phyloP scores from a whole-genome alignment of 495 filamentous ascomycete genomes.

The Penicillium antarcticum region DNA sequence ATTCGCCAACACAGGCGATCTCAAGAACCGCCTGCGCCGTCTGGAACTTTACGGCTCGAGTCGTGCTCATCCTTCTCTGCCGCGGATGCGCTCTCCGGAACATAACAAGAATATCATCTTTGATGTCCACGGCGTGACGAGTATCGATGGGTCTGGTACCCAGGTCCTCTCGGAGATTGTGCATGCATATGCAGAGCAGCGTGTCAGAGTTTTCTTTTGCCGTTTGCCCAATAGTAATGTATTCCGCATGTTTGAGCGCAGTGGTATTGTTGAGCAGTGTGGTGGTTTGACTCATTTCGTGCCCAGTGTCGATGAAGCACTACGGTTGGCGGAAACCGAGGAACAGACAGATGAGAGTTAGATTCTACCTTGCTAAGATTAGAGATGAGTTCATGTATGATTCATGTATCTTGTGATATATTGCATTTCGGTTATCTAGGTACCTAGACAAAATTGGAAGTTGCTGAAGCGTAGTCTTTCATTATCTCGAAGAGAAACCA shows the following conservation, averaged over 20 bases:
- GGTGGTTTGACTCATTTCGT: conserved; percentile 79
- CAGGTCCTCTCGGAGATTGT: conserved; percentile 93
- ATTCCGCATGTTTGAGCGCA: conserved; percentile 68
- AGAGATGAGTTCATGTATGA: neutral
- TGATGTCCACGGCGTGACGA: conserved; percentile 92
- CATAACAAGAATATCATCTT: conserved; percentile 91
- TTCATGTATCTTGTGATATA: conserved; percentile 1
- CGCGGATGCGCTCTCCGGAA: conserved; percentile 64
- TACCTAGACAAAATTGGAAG: no score
- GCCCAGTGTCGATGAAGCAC: conserved; percentile 74
- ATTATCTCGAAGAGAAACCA: no score
- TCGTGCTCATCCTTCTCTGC: conserved; percentile 81
- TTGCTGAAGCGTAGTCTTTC: no score
- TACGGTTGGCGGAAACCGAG: conserved; percentile 74
- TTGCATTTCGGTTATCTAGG: neutral
- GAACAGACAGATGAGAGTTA: conserved; percentile 20
- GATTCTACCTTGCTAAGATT: neutral
- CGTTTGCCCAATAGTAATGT: conserved; percentile 67
- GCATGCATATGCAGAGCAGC: conserved; percentile 63
- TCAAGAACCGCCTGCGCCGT: conserved; percentile 77
- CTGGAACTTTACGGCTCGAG: conserved; percentile 85
- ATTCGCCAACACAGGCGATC: conserved; percentile 92
- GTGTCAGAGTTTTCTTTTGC: conserved; percentile 85
- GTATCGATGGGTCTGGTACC: conserved; percentile 86
- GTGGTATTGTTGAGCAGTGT: conserved; percentile 77